Conservation (phyloP, 345 rosid species). For the Hibiscus mutabilis region DNA sequence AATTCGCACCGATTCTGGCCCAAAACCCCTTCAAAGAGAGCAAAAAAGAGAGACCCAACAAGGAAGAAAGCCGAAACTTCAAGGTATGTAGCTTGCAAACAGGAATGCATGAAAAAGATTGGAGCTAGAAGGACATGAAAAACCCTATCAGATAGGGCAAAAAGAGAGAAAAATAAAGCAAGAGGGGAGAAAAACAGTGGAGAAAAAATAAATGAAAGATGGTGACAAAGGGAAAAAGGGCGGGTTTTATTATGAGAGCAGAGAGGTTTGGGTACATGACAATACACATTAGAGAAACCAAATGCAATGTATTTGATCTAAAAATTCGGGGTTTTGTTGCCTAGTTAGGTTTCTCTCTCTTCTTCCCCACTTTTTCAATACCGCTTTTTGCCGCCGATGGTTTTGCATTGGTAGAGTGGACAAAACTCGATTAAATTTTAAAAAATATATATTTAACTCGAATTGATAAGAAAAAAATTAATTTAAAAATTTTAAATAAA, state of each 20-base stretch:
- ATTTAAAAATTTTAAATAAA: too few species aligned
- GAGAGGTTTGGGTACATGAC: conserved; percentile 20
- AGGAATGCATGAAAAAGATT: conserved; percentile 43
- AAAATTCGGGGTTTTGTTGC: conserved; percentile 25
- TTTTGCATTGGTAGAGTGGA: background rate
- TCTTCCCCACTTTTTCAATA: conserved; percentile 14
- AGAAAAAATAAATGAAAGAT: conserved; percentile 7
- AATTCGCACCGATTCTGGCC: conserved; percentile 31
- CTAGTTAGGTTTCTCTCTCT: conserved; percentile 26
- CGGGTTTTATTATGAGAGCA: conserved; percentile 13
- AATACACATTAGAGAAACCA: conserved; percentile 28
- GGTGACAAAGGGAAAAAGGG: background rate
- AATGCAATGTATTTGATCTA: conserved; percentile 61
- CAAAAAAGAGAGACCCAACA: conserved; percentile 47
- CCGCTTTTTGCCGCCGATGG: conserved; percentile 13
- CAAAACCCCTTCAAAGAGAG: conserved; percentile 70
- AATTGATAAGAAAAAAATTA: too few species aligned
- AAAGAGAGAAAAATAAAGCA: conserved; percentile 1
- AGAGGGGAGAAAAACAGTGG: conserved; percentile 50
- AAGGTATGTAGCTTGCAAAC: conserved; percentile 13
- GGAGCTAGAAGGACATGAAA: conserved; percentile 23
- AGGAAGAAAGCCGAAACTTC: conserved; percentile 17
- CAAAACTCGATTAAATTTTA: too few species aligned
- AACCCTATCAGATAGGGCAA: conserved; percentile 94
- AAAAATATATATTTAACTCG: too few species aligned